Evolutionary conservation across 2,329 filamentous ascomycete genomes (phyloP).

Genomic region (Endoconidiophora polonica): DNA sequence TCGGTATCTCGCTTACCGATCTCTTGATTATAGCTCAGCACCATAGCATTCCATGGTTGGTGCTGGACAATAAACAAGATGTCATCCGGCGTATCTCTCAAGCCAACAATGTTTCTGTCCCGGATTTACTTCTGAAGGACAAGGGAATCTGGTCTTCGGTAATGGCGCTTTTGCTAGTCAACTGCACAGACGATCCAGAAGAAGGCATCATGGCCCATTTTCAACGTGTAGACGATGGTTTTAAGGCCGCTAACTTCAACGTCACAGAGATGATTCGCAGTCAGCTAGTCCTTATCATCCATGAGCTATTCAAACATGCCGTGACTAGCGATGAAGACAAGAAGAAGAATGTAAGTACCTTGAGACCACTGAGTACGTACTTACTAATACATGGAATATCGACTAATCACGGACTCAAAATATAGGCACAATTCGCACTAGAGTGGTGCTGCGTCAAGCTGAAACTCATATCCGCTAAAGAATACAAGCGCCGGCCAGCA

Average conservation of each 20-base stretch:
- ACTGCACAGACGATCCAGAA: conserved; percentile 41
- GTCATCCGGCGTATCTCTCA: conserved; percentile 68
- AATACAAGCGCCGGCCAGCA: conserved; percentile 29
- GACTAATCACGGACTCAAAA: not conserved
- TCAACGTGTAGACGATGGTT: conserved; percentile 50
- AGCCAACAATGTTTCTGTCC: conserved; percentile 28
- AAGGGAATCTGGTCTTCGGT: conserved; percentile 39
- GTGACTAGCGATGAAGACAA: conserved; percentile 47
- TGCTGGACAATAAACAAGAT: conserved; percentile 60
- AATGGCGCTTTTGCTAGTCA: conserved; percentile 40
- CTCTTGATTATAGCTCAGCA: conserved; percentile 62
- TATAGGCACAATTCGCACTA: conserved; percentile 22
- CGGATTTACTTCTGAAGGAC: conserved; percentile 1
- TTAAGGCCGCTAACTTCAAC: conserved; percentile 38
- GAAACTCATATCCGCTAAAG: conserved; percentile 24
- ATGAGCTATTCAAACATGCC: conserved; percentile 65
- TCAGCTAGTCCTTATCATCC: conserved; percentile 58
- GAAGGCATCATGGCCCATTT: conserved; percentile 52
- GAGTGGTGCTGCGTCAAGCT: conserved; percentile 27
- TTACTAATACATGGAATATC: too few relatives aligned
- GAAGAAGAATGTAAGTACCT: conserved; percentile 36
- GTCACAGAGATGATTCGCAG: conserved; percentile 54
- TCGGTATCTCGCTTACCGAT: conserved; percentile 57
- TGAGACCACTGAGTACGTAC: not conserved
- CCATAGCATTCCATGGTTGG: conserved; percentile 71